Base-by-base conservation (phyloP, 805 yeast genomes). In the Kregervanrija fluxuum region DNA sequence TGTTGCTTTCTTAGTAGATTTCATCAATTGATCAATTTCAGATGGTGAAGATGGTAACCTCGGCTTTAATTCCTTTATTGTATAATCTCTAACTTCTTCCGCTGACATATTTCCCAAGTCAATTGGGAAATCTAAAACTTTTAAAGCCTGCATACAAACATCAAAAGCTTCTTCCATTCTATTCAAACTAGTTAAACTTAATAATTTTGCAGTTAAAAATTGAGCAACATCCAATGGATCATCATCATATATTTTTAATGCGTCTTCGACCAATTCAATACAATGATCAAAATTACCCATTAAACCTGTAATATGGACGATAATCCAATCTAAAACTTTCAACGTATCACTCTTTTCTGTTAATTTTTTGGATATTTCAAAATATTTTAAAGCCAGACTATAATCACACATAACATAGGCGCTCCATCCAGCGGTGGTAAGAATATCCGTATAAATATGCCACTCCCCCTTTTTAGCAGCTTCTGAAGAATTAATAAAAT, bases 371-470 rank as follows among this genome's bases (percentile, higher is more conserved):
- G 77, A 69, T 1, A 64, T 59, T 15, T 59, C 56, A 38, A 73
- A 69, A 46, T 65, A 72, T n/a, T 54, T 48, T 31, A 72, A 57
- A 0, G 79, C 70, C 36, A 67, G 54, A 28, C 55, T 57, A 45
- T 68, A 63, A 49, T 72, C 75, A 40, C 66, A 70, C 10, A 70
- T 65, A 10, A 68, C 66, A 38, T 69, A 67, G 1, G 77, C 74
- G 45, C 61, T 61, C 41, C 62, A 60, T 1, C 77, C 77, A 0
- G 79, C 76, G 15, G 61, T 59, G 4, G 67, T 59, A 35, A 74
- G 53, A 5, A 71, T 68, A 2, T 65, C 66, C 12, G 66, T 47
- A 43, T 70, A 75, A 0, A 57, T 60, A 11, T 12, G 15, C 15
- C 46, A 43, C 34, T 75, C 79, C 4, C 64, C 67, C 1, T 51